Conservation (phyloP, 2,329 filamentous ascomycete genomes). For the Hortaea sp. region DNA sequence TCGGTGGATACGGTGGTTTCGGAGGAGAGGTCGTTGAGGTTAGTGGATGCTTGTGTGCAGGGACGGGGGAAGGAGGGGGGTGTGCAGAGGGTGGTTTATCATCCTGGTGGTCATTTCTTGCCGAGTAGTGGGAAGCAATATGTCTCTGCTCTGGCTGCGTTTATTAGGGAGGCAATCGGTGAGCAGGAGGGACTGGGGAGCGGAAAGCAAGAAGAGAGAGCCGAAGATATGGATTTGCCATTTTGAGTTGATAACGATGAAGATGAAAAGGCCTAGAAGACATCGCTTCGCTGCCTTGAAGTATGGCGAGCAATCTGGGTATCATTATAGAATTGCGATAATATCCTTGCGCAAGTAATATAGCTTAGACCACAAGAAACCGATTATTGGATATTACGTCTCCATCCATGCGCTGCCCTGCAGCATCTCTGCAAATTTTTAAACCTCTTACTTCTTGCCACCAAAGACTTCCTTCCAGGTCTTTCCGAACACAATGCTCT, state of each 20-base stretch:
- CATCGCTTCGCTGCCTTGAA: too few relatives aligned
- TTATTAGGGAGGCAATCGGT: conserved; percentile 49
- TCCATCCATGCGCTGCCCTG: too few relatives aligned
- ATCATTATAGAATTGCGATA: too few relatives aligned
- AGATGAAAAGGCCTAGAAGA: background rate
- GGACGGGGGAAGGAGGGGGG: conserved; percentile 31
- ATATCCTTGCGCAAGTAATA: too few relatives aligned
- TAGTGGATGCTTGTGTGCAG: conserved; percentile 55
- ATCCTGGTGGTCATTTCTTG: conserved; percentile 86
- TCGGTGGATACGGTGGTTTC: conserved; percentile 81
- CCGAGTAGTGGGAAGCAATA: conserved; percentile 69
- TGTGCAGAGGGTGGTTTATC: conserved; percentile 47
- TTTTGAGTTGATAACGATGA: conserved; percentile 36
- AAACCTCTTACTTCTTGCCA: background rate
- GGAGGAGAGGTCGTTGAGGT: conserved; percentile 56
- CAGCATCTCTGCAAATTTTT: background rate
- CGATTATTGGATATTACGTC: too few relatives aligned
- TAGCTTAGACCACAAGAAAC: too few relatives aligned
- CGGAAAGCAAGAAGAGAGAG: conserved; percentile 42
- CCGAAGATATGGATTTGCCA: conserved; percentile 59
- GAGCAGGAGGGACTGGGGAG: conserved; percentile 21
- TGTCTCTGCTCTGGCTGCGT: conserved; percentile 63
- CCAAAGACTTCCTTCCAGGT: background rate
- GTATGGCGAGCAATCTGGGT: too few relatives aligned
- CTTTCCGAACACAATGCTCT: background rate